Evolutionary conservation across 1,284 basidiomycete species (phyloP).

Genomic region (Boletus mariae): DNA sequence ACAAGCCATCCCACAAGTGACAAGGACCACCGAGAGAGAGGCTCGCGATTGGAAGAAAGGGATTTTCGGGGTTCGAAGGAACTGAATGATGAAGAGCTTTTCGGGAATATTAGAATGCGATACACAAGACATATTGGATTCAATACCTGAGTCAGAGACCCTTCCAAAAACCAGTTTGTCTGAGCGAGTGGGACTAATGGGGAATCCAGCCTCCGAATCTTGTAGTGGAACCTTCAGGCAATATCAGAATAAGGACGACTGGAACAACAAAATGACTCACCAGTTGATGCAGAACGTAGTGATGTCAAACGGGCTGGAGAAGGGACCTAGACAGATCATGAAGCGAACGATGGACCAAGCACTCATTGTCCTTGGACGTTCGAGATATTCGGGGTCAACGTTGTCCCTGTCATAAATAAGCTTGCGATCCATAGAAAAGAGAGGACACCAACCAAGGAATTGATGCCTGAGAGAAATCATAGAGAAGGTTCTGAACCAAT

Average conservation of each 20-base stretch:
- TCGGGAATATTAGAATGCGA: constrained; percentile 1
- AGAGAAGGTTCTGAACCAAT: constrained; percentile 28
- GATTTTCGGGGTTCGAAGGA: constrained; percentile 30
- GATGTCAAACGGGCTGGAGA: constrained; percentile 34
- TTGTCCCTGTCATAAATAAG: constrained; percentile 26
- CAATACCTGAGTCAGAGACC: constrained; percentile 31
- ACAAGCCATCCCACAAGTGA: constrained; percentile 33
- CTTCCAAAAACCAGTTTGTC: constrained; percentile 33
- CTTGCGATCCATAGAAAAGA: not conserved
- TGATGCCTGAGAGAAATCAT: constrained; percentile 33
- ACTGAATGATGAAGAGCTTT: constrained; percentile 34
- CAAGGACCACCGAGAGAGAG: constrained; percentile 23
- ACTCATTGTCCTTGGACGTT: constrained; percentile 28
- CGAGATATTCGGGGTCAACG: constrained; percentile 33
- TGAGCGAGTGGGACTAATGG: constrained; percentile 30
- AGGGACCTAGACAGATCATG: constrained; percentile 32
- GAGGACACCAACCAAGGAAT: constrained; percentile 27
- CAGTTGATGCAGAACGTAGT: constrained; percentile 30
- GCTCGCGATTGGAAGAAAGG: constrained; percentile 34
- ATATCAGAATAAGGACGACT: not conserved
- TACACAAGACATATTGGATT: not conserved
- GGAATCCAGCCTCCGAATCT: constrained; percentile 25
- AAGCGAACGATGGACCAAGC: constrained; percentile 33
- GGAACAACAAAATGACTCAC: constrained; percentile 6
- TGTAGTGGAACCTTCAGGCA: constrained; percentile 31